A percentile compares a stretch with the other conserved stretches of the same genome.
phyloP scores from a whole-genome alignment of 2,329 filamentous ascomycete genomes.

The Colletotrichum lentis region DNA sequence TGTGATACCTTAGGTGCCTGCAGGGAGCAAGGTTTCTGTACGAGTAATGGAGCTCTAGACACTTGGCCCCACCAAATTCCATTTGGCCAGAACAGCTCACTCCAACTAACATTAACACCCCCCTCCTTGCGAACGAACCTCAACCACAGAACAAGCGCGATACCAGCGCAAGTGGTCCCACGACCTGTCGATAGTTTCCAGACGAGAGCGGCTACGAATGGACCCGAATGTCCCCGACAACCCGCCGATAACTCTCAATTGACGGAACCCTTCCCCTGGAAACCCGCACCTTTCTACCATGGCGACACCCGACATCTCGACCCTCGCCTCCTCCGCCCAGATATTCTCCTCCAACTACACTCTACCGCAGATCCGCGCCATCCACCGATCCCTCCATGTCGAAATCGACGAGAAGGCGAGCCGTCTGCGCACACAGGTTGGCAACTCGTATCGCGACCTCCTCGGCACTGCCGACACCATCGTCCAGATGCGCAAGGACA shows the following conservation, averaged over 20 bases:
- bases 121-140: neutral
- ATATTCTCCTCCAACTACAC: conserved; percentile 65
- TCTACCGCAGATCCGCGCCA: conserved; percentile 69
- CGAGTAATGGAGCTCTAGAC: conserved; percentile 21
- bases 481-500: conserved; percentile 83
- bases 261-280: neutral
- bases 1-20: neutral
- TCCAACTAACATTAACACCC: neutral
- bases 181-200: neutral
- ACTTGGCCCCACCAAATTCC: conserved; percentile 26
- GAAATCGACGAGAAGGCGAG: conserved; percentile 69
- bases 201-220: neutral
- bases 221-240: neutral
- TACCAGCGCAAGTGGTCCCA: conserved; percentile 8
- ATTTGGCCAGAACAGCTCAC: conserved; percentile 32
- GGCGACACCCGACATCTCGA: conserved; percentile 55
- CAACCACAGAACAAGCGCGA: conserved; percentile 16
- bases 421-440: conserved; percentile 70
- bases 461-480: conserved; percentile 94
- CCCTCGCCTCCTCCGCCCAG: conserved; percentile 59
- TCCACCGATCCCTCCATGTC: conserved; percentile 67
- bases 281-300: conserved; percentile 15
- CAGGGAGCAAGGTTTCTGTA: too few species aligned
- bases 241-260: neutral
- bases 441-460: conserved; percentile 82